Evolutionary conservation across 768 basidiomycete species (phyloP), one percentile per base, ranked within the genome.

Genomic region (Neoboletus magnificus): DNA sequence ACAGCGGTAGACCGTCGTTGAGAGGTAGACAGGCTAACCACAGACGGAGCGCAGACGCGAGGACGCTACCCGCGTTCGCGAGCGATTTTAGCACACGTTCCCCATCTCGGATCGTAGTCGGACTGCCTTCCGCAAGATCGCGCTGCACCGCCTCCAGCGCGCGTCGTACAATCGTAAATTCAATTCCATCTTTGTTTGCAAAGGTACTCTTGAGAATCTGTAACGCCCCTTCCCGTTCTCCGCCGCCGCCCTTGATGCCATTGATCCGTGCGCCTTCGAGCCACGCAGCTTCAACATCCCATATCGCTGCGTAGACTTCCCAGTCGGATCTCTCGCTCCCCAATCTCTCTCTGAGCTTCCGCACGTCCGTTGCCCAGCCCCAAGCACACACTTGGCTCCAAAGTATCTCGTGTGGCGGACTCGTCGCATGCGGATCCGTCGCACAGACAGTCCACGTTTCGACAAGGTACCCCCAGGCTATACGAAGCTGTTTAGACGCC

Each of bases 381-480:
- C 88, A 90, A 3, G 82, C 85, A n/a, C 76, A 72, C 11, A 96
- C 76, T 64, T 93, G 91, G 52, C 86, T 91, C 95, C 96, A 98
- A 10, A 89, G 72, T 47, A 98, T 84, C 50, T 91, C 92, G 70
- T 98, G 96, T 9, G 77, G 78, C 0, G 93, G 93, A 3, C 85
- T 88, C 8, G 93, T 95, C 52, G 79, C 77, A 66, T 98, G 96
- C 7, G 96, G 95, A 64, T 98, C 89, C n/a, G 83, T 80, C 0
- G 93, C 92, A 61, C 91, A 95, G 4, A 82, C 76, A 7, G 77
- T 86, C 94, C 93, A 98, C 0, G 78, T 74, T 55, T 82, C 81
- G 3, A 92, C 60, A 10, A 93, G 71, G 11, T 73, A 71, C 6
- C 80, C 72, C 81, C 87, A 93, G 4, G 82, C 76, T 27, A 69